Conservation (phyloP, 768 basidiomycete species). For the Phaeotremella fagi region DNA sequence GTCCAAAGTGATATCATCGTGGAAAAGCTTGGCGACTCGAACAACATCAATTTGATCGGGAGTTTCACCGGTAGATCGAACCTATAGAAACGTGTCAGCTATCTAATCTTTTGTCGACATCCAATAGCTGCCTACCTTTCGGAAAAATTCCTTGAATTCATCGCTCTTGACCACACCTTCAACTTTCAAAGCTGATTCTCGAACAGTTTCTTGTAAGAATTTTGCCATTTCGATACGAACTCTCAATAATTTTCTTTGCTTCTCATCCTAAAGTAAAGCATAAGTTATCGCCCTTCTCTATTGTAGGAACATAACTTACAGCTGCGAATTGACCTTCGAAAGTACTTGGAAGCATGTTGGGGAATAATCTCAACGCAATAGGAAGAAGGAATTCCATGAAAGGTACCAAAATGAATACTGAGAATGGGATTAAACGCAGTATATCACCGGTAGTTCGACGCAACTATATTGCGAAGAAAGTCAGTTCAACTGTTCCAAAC, state of each 20-base stretch:
- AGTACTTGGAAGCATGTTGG: slow-evolving; percentile 96
- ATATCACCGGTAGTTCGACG: slow-evolving; percentile 90
- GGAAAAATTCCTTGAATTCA: slow-evolving; percentile 98
- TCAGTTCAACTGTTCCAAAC: not conserved
- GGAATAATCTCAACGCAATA: slow-evolving; percentile 93
- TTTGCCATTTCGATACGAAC: slow-evolving; percentile 98
- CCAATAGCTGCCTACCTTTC: slow-evolving; percentile 65
- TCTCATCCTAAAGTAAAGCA: slow-evolving; percentile 68
- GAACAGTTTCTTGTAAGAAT: slow-evolving; percentile 94
- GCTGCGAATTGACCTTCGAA: slow-evolving; percentile 97
- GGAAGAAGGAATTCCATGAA: slow-evolving; percentile 98
- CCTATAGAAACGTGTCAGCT: slow-evolving; percentile 50
- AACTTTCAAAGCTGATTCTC: slow-evolving; percentile 87
- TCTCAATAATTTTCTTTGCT: slow-evolving; percentile 88
- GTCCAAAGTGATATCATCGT: slow-evolving; percentile 95
- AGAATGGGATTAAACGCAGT: slow-evolving; percentile 87
- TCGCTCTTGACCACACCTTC: slow-evolving; percentile 85
- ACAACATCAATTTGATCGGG: slow-evolving; percentile 84
- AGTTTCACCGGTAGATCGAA: slow-evolving; percentile 89
- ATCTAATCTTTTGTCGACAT: not conserved
- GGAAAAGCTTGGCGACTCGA: slow-evolving; percentile 92
- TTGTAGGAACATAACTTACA: slow-evolving; percentile 52
- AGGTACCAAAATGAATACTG: slow-evolving; percentile 88
- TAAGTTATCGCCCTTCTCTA: not conserved
- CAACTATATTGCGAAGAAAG: slow-evolving; percentile 55